Conservation (phyloP, 345 rosid genomes). For the Syzygium oleosum region DNA sequence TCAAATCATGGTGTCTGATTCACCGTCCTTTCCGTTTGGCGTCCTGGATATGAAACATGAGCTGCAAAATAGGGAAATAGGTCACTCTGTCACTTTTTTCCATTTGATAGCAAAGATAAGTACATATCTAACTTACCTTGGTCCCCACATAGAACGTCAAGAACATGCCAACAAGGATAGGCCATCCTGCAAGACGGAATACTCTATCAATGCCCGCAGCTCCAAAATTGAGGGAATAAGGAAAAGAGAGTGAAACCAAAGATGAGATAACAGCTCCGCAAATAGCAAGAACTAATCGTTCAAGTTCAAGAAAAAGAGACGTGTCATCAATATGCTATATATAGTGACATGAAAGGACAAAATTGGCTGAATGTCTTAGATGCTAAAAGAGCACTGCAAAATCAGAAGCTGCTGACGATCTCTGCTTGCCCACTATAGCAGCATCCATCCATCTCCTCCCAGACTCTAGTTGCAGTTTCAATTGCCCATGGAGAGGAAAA, state of each 20-base stretch:
- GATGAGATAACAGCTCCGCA: background rate
- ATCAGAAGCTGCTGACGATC: background rate
- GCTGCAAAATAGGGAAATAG: conserved; percentile 29
- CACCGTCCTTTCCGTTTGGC: conserved; percentile 25
- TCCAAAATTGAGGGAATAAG: background rate
- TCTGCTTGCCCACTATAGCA: background rate
- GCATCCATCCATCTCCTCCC: background rate
- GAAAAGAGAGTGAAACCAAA: background rate
- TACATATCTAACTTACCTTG: conserved; percentile 38
- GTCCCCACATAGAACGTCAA: conserved; percentile 66
- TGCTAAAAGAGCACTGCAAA: background rate
- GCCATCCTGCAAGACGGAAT: conserved; percentile 42
- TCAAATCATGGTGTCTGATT: background rate
- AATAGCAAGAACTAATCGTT: background rate
- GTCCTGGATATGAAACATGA: conserved; percentile 58
- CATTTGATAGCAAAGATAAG: background rate
- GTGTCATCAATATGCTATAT: background rate
- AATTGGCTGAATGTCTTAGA: background rate
- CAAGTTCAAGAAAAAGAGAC: background rate
- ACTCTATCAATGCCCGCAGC: background rate
- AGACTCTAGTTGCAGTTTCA: background rate
- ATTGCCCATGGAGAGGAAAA: background rate
- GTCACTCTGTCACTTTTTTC: background rate
- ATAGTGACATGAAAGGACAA: background rate
- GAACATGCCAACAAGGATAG: conserved; percentile 51